Conservation (phyloP, 805 yeast species). For the Zygoascus biomembranicola region DNA sequence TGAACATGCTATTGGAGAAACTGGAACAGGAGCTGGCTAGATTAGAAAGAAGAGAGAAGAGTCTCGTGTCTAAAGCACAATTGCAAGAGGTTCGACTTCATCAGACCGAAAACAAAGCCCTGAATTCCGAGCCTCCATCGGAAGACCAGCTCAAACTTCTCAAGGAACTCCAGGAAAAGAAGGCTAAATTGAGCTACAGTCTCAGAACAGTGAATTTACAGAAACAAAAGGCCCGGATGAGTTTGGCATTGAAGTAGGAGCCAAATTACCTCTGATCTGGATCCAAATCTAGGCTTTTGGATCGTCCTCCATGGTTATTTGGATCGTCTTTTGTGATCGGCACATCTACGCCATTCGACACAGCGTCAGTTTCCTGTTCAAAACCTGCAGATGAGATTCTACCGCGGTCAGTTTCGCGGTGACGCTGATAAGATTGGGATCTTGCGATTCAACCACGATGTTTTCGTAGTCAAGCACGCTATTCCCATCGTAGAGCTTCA, state of each 20-base stretch:
- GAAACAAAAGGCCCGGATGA: constrained; percentile 16
- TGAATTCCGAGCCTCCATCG: constrained; percentile 6
- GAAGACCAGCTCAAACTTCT: constrained; percentile 12
- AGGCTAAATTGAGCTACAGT: constrained; percentile 16
- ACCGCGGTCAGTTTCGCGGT: constrained; percentile 17
- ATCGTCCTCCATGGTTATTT: no score
- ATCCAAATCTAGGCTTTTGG: no score
- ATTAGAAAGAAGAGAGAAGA: constrained; percentile 21
- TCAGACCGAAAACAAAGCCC: constrained; percentile 3
- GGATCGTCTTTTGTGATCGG: no score
- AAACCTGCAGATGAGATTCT: constrained; percentile 15
- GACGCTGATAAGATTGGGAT: constrained; percentile 20
- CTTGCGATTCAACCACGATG: constrained; percentile 18
- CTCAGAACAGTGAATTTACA: constrained; percentile 18
- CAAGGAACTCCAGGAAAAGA: constrained; percentile 13
- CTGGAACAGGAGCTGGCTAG: constrained; percentile 19
- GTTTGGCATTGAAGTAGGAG: constrained; percentile 9
- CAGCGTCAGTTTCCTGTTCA: constrained; percentile 29
- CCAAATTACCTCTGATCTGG: no score
- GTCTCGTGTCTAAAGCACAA: constrained; percentile 20
- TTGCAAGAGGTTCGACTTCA: constrained; percentile 23
- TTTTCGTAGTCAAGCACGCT: constrained; percentile 16
- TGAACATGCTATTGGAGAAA: constrained; percentile 15
- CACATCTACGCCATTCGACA: constrained; percentile 28
- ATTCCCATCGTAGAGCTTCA: constrained; percentile 9